Evolutionary conservation across 257 asterid species (phyloP).

Genomic region (Echites panduratus): DNA sequence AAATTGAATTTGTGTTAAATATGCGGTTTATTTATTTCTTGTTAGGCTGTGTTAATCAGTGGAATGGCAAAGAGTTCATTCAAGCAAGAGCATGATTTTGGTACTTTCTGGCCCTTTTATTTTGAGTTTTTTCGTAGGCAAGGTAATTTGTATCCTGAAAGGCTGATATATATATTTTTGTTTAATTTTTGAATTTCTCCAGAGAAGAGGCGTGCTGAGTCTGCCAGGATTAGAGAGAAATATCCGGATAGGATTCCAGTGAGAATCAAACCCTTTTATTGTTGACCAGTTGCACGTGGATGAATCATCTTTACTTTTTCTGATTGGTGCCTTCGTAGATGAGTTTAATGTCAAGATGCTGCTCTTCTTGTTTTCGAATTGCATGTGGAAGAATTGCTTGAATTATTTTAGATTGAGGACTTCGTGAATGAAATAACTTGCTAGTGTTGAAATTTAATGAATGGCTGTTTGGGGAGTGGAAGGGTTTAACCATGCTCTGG

Average conservation of each 20-base stretch:
- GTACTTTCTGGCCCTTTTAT: slow-evolving; percentile 25
- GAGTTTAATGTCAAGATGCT: background rate
- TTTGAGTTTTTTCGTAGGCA: slow-evolving; percentile 5
- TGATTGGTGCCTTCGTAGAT: too few relatives aligned
- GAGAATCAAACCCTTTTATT: slow-evolving; percentile 20
- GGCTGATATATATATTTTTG: background rate
- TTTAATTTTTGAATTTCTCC: background rate
- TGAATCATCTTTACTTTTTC: background rate
- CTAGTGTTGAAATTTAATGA: too few relatives aligned
- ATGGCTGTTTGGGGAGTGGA: background rate
- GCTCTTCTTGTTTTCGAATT: background rate
- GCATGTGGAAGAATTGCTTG: background rate
- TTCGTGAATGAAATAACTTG: background rate
- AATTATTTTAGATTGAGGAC: background rate
- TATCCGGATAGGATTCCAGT: slow-evolving; percentile 73
- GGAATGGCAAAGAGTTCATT: slow-evolving; percentile 55
- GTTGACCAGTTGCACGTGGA: background rate
- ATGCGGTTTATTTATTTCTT: background rate
- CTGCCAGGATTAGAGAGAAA: slow-evolving; percentile 70
- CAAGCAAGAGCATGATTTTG: slow-evolving; percentile 65
- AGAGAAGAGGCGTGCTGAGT: slow-evolving; percentile 68
- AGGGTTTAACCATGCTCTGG: background rate
- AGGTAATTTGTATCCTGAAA: background rate
- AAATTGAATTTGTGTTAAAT: background rate
- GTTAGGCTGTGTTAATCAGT: slow-evolving; percentile 18